Percentiles rank a stretch among this genome's conserved stretches.
Evolutionary conservation across 2,329 filamentous ascomycete genomes (phyloP).

Genomic region (Bimuria novae-zelandiae): DNA sequence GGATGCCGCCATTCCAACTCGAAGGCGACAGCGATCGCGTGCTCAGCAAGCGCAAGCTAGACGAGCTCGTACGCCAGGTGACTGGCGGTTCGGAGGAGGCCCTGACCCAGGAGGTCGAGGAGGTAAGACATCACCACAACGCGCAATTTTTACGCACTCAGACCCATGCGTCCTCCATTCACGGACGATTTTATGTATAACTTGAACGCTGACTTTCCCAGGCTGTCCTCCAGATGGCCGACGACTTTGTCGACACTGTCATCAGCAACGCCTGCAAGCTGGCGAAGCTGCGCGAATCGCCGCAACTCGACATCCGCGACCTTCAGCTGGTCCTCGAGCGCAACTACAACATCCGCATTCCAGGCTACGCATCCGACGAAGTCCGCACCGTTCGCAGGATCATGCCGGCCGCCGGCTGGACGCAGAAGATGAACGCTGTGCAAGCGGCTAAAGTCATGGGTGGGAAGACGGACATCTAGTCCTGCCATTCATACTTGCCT

Average conservation of each 20-base stretch:
- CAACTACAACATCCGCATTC: slow-evolving; percentile 78
- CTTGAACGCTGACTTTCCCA: slow-evolving; percentile 46
- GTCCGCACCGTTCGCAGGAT: slow-evolving; percentile 92
- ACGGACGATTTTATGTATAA: neutral
- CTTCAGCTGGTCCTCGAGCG: slow-evolving; percentile 62
- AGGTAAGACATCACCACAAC: slow-evolving; percentile 65
- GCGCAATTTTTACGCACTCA: neutral
- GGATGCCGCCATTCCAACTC: slow-evolving; percentile 80
- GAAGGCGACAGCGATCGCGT: slow-evolving; percentile 92
- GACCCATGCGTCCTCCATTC: no score
- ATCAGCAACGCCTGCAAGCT: slow-evolving; percentile 85
- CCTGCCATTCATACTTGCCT: neutral
- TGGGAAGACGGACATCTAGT: slow-evolving; percentile 48
- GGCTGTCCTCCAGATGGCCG: slow-evolving; percentile 86
- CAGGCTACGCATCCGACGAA: slow-evolving; percentile 93
- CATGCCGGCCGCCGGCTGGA: slow-evolving; percentile 85
- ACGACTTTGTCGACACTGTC: slow-evolving; percentile 93
- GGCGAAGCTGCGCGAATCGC: slow-evolving; percentile 88
- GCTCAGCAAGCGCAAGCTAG: slow-evolving; percentile 96
- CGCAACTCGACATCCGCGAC: slow-evolving; percentile 79
- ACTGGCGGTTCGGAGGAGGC: slow-evolving; percentile 81
- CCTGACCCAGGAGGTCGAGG: slow-evolving; percentile 90
- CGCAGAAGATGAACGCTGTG: slow-evolving; percentile 95
- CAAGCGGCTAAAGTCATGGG: slow-evolving; percentile 82
- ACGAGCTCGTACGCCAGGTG: slow-evolving; percentile 92